These are phyloP conservation scores for Aspergillus udagawae DNA, from an alignment of 2,329 filamentous ascomycete genomes.

Conservation along the genomic window DNA sequence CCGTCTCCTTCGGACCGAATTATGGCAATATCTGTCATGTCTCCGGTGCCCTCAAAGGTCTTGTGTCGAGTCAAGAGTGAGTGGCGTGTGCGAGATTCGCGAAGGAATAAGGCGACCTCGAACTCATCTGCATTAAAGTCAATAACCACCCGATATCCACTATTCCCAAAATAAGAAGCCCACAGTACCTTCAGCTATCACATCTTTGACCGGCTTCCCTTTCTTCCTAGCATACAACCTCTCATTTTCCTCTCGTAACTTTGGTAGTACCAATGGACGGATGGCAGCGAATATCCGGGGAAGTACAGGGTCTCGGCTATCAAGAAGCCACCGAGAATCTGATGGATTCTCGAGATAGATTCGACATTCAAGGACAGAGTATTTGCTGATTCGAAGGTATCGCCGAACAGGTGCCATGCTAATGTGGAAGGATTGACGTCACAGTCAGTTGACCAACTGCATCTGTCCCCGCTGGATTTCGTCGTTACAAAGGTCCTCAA, in stretches of 20 bases:
- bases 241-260: slow-evolving; percentile 79
- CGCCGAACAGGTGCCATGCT: slow-evolving; percentile 84
- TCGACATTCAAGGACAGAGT: slow-evolving; percentile 92
- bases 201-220: slow-evolving; percentile 81
- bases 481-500: neutral
- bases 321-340: slow-evolving; percentile 76
- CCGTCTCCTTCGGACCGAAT: slow-evolving; percentile 18
- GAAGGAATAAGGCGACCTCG: slow-evolving; percentile 90
- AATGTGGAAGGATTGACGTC: neutral
- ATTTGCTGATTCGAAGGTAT: slow-evolving; percentile 87
- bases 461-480: neutral
- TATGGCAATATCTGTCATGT: slow-evolving; percentile 9
- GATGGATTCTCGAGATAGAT: slow-evolving; percentile 93
- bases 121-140: slow-evolving; percentile 68
- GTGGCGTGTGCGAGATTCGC: slow-evolving; percentile 78
- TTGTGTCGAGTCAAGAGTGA: slow-evolving; percentile 84
- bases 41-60: slow-evolving; percentile 59
- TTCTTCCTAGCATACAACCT: slow-evolving; percentile 62
- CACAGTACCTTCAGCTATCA: slow-evolving; percentile 67
- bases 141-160: neutral
- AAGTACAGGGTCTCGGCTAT: slow-evolving; percentile 71
- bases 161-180: neutral
- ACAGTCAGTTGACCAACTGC: neutral
- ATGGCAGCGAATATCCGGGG: slow-evolving; percentile 80
- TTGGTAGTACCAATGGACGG: slow-evolving; percentile 80